Conservation (phyloP, 1,139 yeast genomes). For the Diutina mesorugosa region DNA sequence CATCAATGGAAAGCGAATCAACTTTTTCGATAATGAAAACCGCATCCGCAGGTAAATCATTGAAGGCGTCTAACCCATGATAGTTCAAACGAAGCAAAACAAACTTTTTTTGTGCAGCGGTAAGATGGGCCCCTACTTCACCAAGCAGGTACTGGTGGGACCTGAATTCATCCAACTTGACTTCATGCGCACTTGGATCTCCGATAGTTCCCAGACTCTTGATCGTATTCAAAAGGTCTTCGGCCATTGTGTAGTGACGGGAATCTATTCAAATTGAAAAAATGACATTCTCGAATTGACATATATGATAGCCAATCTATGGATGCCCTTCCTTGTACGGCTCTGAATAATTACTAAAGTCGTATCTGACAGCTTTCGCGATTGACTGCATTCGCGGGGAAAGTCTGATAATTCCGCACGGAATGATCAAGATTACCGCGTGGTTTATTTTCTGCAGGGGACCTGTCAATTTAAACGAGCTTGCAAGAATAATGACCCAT, state of each 20-base stretch:
- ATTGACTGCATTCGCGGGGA: neutral
- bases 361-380: neutral
- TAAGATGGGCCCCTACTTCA: neutral
- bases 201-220: neutral
- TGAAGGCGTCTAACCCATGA: slow-evolving; percentile 6
- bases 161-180: neutral
- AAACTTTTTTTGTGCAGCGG: neutral
- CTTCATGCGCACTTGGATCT: neutral
- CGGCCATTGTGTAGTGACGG: neutral
- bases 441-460: neutral
- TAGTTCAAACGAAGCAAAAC: neutral
- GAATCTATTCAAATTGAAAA: neutral
- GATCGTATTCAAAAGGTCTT: neutral
- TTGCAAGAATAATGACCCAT: too few species aligned
- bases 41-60: neutral
- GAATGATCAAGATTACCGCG: neutral
- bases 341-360: neutral
- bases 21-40: neutral
- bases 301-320: too few species aligned
- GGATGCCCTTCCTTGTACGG: neutral
- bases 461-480: too few species aligned
- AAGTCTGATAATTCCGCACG: neutral
- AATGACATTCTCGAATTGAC: neutral
- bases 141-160: neutral
- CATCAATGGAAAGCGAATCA: neutral